These are phyloP conservation scores for Ilyonectria mors-panacis DNA, from an alignment of 2,329 filamentous ascomycete species.

Conservation along the genomic window DNA sequence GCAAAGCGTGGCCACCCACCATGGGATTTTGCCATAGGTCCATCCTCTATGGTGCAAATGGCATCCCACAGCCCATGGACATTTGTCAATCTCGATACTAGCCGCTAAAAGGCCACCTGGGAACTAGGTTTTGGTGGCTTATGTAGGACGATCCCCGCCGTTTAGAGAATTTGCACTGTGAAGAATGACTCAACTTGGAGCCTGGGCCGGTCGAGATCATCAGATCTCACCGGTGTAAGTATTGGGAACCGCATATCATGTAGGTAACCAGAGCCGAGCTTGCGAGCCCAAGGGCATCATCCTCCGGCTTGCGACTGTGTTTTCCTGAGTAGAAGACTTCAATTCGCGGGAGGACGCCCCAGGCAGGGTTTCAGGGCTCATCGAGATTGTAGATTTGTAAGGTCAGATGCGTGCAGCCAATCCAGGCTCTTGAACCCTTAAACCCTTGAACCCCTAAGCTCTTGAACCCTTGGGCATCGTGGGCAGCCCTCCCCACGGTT, in stretches of 20 bases:
- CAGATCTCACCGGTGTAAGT: slow-evolving; percentile 36
- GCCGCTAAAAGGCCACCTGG: slow-evolving; percentile 5
- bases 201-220: slow-evolving; percentile 38
- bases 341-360: not conserved
- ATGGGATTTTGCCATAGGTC: slow-evolving; percentile 43
- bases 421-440: not conserved
- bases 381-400: not conserved
- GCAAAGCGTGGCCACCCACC: slow-evolving; percentile 6
- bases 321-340: not conserved
- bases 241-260: slow-evolving; percentile 6
- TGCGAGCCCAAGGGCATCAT: not conserved
- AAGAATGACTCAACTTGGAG: slow-evolving; percentile 13
- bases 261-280: slow-evolving; percentile 31
- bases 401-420: not conserved
- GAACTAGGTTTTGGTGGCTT: slow-evolving; percentile 37
- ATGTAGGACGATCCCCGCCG: slow-evolving; percentile 4
- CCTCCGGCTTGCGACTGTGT: slow-evolving; percentile 6
- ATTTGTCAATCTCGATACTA: slow-evolving; percentile 39
- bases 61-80: slow-evolving; percentile 40
- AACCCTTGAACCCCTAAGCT: not conserved
- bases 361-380: not conserved
- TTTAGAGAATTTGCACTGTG: slow-evolving; percentile 10
- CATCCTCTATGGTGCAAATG: slow-evolving; percentile 38
- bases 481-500: slow-evolving; percentile 24
- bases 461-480: slow-evolving; percentile 7